phyloP scores from a whole-genome alignment of 192 early-diverging fungal species.

The Coemansia sp. region DNA sequence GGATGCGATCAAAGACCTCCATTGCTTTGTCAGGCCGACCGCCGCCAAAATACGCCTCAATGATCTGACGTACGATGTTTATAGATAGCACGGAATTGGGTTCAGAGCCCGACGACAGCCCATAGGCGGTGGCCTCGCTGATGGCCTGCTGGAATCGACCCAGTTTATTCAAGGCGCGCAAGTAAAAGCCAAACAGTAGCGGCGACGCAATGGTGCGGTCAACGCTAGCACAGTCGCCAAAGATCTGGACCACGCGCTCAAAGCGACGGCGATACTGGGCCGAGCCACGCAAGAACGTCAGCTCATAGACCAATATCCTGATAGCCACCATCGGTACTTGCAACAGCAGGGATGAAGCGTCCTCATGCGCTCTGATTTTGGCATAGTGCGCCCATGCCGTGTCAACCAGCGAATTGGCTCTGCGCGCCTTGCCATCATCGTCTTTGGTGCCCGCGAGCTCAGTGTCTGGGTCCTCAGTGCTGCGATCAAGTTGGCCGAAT shows the following conservation, averaged over 20 bases:
- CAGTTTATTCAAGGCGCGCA: conserved; percentile 44
- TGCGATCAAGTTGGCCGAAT: conserved; percentile 1
- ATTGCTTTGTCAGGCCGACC: conserved; percentile 26
- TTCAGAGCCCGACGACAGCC: not conserved
- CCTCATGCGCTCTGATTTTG: conserved; percentile 16
- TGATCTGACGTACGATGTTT: conserved; percentile 27
- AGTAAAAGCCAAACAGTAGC: conserved; percentile 26
- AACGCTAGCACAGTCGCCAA: conserved; percentile 9
- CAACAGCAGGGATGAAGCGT: conserved; percentile 8
- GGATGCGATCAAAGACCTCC: conserved; percentile 14
- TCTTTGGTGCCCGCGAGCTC: not conserved
- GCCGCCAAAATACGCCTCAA: conserved; percentile 35
- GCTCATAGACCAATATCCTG: conserved; percentile 29
- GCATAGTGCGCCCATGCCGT: conserved; percentile 38
- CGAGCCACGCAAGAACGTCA: conserved; percentile 23
- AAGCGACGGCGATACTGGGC: conserved; percentile 18
- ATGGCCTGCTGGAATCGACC: conserved; percentile 21
- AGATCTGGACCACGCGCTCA: conserved; percentile 28
- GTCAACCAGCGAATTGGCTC: conserved; percentile 3
- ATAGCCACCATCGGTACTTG: conserved; percentile 20
- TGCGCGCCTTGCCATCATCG: not conserved
- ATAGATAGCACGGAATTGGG: not conserved
- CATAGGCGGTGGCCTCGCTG: conserved; percentile 10
- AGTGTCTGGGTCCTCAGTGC: not conserved
- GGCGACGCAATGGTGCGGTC: conserved; percentile 16